Evolutionary conservation across 768 basidiomycete genomes (phyloP).

Genomic region (Leucocoprinus leucothites): DNA sequence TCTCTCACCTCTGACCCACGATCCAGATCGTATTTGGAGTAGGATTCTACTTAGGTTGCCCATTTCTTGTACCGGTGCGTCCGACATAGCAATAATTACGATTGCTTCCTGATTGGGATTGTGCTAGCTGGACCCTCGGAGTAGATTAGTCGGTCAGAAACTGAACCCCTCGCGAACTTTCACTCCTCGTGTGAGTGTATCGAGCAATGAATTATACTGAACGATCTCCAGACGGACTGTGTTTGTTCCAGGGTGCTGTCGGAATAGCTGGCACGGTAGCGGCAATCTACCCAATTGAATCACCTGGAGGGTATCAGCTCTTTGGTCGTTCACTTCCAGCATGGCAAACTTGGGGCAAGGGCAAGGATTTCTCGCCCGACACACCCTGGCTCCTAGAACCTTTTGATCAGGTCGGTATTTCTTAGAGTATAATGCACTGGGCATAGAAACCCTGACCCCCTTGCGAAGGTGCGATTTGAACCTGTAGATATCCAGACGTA

Average conservation of each 20-base stretch:
- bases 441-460: background rate
- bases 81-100: background rate
- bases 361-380: constrained; percentile 39
- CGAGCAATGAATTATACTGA: background rate
- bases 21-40: constrained; percentile 56
- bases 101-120: background rate
- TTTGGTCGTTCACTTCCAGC: constrained; percentile 61
- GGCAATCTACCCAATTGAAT: constrained; percentile 64
- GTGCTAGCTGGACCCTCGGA: constrained; percentile 53
- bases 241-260: constrained; percentile 50
- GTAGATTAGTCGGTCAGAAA: constrained; percentile 62
- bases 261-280: constrained; percentile 65
- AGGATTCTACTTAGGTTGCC: constrained; percentile 64
- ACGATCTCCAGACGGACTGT: background rate
- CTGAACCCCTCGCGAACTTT: constrained; percentile 73
- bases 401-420: constrained; percentile 54
- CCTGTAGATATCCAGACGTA: constrained; percentile 47
- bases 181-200: constrained; percentile 51
- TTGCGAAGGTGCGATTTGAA: constrained; percentile 46
- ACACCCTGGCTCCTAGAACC: constrained; percentile 58
- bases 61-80: constrained; percentile 56
- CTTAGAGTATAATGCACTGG: background rate
- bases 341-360: constrained; percentile 64
- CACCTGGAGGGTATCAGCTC: constrained; percentile 65
- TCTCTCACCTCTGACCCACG: constrained; percentile 2